Evolutionary conservation across 108 stramenopile genomes (phyloP), one percentile per base, ranked within the genome.

Genomic region (Thalassiosira profunda): DNA sequence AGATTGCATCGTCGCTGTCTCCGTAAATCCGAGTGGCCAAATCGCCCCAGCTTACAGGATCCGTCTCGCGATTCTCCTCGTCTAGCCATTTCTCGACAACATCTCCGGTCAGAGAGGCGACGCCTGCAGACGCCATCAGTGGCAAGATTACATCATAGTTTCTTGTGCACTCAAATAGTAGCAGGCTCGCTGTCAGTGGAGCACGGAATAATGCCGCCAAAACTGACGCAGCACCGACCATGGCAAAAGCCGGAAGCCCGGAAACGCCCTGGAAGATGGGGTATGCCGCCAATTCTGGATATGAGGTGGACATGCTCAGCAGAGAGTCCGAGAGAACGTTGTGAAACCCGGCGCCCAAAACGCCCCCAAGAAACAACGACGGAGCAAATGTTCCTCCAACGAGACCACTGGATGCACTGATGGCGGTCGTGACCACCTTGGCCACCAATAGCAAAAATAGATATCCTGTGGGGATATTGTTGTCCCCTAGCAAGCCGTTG

Each of bases 361-460:
- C 92, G 6, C 85, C 94, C 15, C 97, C 97, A 20, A 97, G 67
- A 61, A 97, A 97, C 8, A 97, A 66, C 1, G 94, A 92, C 18
- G 97, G 97, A 12, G 97, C 97, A 43, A 97, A 96, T n/a, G 88
- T 86, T 28, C 97, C 97, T 12, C 97, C 97, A 10, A 97, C 95
- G 1, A 97, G 62, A 1, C 97, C 97, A 56, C 88, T 86, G 29
- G 89, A 91, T 2, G 95, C 86, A 25, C 84, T 76, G 10, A 89
- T 73, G 6, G 97, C 93, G 11, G 95, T 97, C 45, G 86, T 87
- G 30, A 86, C 48, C 6, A 86, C 75, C 66, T 97, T 93, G 15
- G 68, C 75, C 15, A 67, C 58, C 5, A 92, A 49, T 21, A 89
- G 48, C 20, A 84, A 48, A 12, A 97, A 72, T 10, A 91, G 46